A percentile compares a stretch with the other conserved stretches of the same genome.
phyloP scores from a whole-genome alignment of 1,139 yeast genomes.

The Debaryomyces sp. region DNA sequence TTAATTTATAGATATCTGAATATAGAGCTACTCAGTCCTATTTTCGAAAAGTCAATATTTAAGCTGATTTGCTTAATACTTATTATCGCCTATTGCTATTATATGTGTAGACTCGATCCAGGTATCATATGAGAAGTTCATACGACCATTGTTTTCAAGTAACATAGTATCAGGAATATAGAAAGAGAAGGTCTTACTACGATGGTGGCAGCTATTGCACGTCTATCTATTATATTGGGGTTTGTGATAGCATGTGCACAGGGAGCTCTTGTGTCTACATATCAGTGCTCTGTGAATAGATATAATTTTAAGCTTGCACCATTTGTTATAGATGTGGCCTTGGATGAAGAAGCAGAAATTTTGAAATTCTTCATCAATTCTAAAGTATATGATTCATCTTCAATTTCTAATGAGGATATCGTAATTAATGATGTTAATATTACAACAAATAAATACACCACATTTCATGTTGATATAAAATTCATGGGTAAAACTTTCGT shows the following conservation, averaged over 20 bases:
- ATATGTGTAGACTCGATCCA: background rate
- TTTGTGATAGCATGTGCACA: conserved; percentile 7
- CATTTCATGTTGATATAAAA: conserved; percentile 47
- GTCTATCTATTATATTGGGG: background rate
- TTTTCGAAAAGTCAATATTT: background rate
- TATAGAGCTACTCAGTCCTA: background rate
- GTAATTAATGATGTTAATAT: conserved; percentile 45
- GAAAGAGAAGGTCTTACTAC: background rate
- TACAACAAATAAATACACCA: conserved; percentile 49
- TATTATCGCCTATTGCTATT: background rate
- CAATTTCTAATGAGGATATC: conserved; percentile 17
- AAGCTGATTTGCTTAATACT: background rate
- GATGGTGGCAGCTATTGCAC: background rate
- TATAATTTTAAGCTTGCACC: conserved; percentile 23
- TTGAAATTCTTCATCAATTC: conserved; percentile 45
- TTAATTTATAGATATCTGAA: background rate
- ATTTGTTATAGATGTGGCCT: conserved; percentile 45
- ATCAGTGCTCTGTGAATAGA: conserved; percentile 15
- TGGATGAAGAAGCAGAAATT: conserved; percentile 34
- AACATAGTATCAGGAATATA: background rate
- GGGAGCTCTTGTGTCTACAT: conserved; percentile 25
- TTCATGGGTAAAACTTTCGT: conserved; percentile 47
- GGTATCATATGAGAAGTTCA: background rate
- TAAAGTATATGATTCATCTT: conserved; percentile 24
- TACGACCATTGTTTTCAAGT: background rate